Evolutionary conservation across 1,284 basidiomycete species (phyloP), one percentile per base, ranked within the genome.

Genomic region (Moniliella sp.): DNA sequence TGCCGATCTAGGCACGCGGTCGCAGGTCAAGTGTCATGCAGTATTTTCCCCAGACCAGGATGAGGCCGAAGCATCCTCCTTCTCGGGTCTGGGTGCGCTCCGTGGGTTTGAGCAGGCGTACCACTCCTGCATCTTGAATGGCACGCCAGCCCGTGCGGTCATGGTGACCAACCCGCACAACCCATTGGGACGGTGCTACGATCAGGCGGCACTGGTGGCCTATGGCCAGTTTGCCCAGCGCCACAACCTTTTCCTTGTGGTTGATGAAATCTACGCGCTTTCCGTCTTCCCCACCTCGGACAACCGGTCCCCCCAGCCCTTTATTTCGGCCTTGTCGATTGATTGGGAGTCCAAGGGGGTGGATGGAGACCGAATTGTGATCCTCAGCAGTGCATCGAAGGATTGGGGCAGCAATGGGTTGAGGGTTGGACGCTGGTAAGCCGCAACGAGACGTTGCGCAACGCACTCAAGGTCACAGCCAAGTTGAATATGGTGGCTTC

Each of bases 271-370:
- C 19, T 32, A 30, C 27, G 28, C 34, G 8, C 23, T 33, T 9
- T 39, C 37, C 19, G 32, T 26, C 5, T 39, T 39, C 25, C 27
- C 37, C 7, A 32, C 25, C 16, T 9, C 18, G 10, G 32, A 34
- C 32, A 18, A 36, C 10, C 5, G 14, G 13, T 19, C 29, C 15
- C 18, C 18, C 1, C 27, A 38, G 28, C 15, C 18, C 3, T 40
- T 40, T 31, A 32, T 30, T 14, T 33, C 29, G n/a, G 34, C 39
- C 11, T 31, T 40, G 11, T 13, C 11, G 13, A 40, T 40, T 36
- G 39, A 40, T 26, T 40, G 39, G 39, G n/a, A 5, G 2, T 9
- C 9, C 13, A 33, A 38, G 30, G 28, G 28, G 4, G 29, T 76
- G 38, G 28, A 50, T 21, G 28, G 23, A 9, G 4, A 17, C 13